Base-by-base conservation (phyloP, 441 rosid genomes). In the Daphne laureola region DNA sequence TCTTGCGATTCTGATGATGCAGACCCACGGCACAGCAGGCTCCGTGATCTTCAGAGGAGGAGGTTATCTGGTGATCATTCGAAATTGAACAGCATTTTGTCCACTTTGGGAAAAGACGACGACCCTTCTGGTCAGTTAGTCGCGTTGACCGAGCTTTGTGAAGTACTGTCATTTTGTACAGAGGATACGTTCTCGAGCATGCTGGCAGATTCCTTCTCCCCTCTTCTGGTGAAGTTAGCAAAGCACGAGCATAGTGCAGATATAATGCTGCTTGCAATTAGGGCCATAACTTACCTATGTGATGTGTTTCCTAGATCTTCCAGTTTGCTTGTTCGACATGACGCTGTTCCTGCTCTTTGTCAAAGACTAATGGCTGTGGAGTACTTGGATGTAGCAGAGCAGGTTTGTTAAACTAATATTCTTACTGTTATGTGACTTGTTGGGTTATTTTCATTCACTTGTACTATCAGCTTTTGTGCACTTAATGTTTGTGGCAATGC, bases 311-410 rank as follows among this genome's bases (percentile, higher is more conserved):
- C 99, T n/a, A 80, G 73, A 50, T 87, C 97, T 56, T 76, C 96
- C 31, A 57, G 55, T 43, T 64, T 76, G 57, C 95, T 94, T 71
- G 85, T 87, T 60, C 77, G 78, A 41, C 94, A 94, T 67, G 91
- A 80, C 52, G 87, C 89, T 0, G 71, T 90, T 69, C 79, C 91
- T 70, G 86, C 89, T 55, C 90, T 94, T 59, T 94, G 99, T 67
- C 77, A 86, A 65, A 78, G 78, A 62, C 78, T 94, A 60, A 61
- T 77, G 77, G 81, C 78, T 48, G 80, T 86, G 60, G 97, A 87
- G 68, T 87, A 94, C 69, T 60, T 86, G 75, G 99, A 94, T 71
- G 95, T 94, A 41, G 99, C 99, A 56, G 99, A 94, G 67, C 96
- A 90, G 96, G 99, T 87, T 51, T 54, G 5, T 66, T 50, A 38